Conservation (phyloP, 2,329 filamentous ascomycete genomes). For the Onygenales sp. region DNA sequence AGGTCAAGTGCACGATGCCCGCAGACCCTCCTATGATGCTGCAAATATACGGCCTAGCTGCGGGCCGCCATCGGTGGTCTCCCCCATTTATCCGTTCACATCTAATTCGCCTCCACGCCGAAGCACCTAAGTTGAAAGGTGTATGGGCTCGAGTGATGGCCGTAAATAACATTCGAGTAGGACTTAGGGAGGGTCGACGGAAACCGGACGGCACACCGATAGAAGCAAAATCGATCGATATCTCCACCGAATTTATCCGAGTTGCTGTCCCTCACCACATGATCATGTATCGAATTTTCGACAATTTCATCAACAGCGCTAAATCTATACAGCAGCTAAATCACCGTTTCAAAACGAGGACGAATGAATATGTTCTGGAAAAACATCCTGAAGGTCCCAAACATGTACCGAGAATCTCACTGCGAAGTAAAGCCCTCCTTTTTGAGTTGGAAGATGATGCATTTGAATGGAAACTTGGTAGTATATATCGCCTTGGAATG, state of each 20-base stretch:
- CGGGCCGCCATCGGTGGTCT: constrained; percentile 78
- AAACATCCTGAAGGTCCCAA: constrained; percentile 83
- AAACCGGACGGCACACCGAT: constrained; percentile 54
- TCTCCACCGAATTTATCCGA: constrained; percentile 76
- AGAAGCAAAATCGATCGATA: constrained; percentile 74
- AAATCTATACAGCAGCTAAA: constrained; percentile 89
- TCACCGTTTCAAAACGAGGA: constrained; percentile 80
- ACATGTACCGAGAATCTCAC: constrained; percentile 70
- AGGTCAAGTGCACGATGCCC: constrained; percentile 83
- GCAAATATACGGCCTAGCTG: constrained; percentile 73
- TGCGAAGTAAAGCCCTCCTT: constrained; percentile 71
- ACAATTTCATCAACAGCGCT: constrained; percentile 79
- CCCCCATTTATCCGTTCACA: constrained; percentile 70
- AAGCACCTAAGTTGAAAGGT: constrained; percentile 69
- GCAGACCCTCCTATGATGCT: constrained; percentile 85
- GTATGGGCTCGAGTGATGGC: constrained; percentile 83
- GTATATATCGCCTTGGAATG: constrained; percentile 83
- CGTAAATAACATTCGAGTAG: constrained; percentile 69
- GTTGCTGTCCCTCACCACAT: constrained; percentile 86
- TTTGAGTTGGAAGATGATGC: constrained; percentile 93
- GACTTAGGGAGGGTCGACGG: constrained; percentile 66
- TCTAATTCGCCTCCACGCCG: constrained; percentile 75
- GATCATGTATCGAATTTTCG: constrained; percentile 80
- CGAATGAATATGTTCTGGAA: constrained; percentile 76
- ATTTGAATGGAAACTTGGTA: constrained; percentile 93